phyloP scores from a whole-genome alignment of 805 yeast species.

The Starmerella vitae region DNA sequence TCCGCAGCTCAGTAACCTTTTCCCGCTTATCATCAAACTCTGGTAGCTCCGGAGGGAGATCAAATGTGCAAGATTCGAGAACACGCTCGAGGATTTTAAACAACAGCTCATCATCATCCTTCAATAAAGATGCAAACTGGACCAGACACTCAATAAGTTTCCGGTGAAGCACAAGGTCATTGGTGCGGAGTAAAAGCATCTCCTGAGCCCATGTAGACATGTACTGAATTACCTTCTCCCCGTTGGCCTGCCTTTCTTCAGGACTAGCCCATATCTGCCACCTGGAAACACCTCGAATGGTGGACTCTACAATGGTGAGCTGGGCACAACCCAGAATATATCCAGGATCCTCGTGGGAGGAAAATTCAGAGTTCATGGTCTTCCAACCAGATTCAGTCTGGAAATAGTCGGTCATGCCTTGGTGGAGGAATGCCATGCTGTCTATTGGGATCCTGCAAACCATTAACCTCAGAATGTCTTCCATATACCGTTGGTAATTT shows the following conservation, averaged over 20 bases:
- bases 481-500: conserved; percentile 70
- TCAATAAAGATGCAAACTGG: conserved; percentile 80
- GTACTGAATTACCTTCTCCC: conserved; percentile 45
- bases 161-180: conserved; percentile 68
- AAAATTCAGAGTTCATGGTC: conserved; percentile 36
- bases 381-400: conserved; percentile 47
- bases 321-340: conserved; percentile 68
- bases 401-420: conserved; percentile 58
- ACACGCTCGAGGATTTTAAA: conserved; percentile 76
- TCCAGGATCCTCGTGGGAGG: conserved; percentile 32
- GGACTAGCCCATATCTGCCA: conserved; percentile 88
- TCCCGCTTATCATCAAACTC: conserved; percentile 58
- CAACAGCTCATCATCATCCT: conserved; percentile 58
- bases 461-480: conserved; percentile 78
- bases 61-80: conserved; percentile 71
- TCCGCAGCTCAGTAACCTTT: conserved; percentile 69
- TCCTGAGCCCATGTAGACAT: conserved; percentile 46
- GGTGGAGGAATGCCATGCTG: conserved; percentile 70
- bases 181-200: conserved; percentile 56
- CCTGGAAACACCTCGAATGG: conserved; percentile 81
- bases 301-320: conserved; percentile 74
- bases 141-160: conserved; percentile 86
- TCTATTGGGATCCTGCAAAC: conserved; percentile 76
- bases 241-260: conserved; percentile 38
- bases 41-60: conserved; percentile 50